A percentile compares a stretch with the other conserved stretches of the same genome.
phyloP scores from a whole-genome alignment of 2,329 filamentous ascomycete genomes.

The Ophiosphaerella korrae region DNA sequence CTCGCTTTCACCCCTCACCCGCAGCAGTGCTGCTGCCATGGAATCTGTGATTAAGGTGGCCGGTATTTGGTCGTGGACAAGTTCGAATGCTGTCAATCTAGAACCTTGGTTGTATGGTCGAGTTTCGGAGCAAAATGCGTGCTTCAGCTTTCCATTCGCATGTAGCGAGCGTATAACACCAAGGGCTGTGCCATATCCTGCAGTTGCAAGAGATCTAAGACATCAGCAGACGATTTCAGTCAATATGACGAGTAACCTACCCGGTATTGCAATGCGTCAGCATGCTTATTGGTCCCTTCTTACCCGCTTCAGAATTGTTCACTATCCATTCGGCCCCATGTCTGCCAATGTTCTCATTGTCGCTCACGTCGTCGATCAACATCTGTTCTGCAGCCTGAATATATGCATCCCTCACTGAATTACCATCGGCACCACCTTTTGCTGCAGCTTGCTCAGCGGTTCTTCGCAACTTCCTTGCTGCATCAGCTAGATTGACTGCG shows the following conservation, averaged over 20 bases:
- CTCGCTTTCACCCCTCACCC: constrained; percentile 61
- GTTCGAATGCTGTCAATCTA: constrained; percentile 90
- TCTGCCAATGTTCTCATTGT: constrained; percentile 84
- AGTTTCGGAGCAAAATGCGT: constrained; percentile 96
- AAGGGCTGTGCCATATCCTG: constrained; percentile 94
- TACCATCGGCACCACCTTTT: constrained; percentile 52
- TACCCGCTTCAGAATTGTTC: constrained; percentile 59
- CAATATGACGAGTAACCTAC: constrained; percentile 48
- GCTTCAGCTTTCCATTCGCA: constrained; percentile 67
- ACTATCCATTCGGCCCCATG: constrained; percentile 84
- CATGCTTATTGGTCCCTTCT: constrained; percentile 70
- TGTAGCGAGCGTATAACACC: constrained; percentile 89
- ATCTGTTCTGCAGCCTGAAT: constrained; percentile 83
- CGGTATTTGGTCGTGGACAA: constrained; percentile 92
- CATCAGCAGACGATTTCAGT: constrained; percentile 22
- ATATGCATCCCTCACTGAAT: constrained; percentile 70
- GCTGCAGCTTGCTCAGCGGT: constrained; percentile 60
- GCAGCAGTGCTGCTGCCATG: constrained; percentile 89
- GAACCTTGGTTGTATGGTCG: constrained; percentile 98
- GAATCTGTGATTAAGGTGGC: constrained; percentile 93
- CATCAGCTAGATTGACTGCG: constrained; percentile 92
- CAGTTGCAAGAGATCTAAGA: constrained; percentile 82
- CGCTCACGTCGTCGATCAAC: constrained; percentile 81
- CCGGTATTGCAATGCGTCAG: constrained; percentile 98
- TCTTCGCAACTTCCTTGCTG: constrained; percentile 77